Base-by-base conservation (phyloP, 768 basidiomycete genomes). In the Terana coerulea region DNA sequence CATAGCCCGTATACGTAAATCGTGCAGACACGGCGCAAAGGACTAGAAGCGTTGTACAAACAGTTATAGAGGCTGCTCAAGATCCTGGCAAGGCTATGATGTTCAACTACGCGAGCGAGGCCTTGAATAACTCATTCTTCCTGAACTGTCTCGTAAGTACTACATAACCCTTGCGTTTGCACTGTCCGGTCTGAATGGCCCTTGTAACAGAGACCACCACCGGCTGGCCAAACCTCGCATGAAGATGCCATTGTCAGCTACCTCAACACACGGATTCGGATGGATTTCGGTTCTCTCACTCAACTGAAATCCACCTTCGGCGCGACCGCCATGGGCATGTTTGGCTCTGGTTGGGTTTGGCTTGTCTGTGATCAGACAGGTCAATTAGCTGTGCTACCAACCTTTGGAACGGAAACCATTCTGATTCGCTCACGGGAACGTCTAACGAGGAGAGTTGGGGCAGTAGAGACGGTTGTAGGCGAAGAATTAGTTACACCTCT, bases 121-220 rank as follows among this genome's bases (percentile, higher is more conserved):
- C 95, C 5, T 73, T 98, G 55, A 99, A 98, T 72, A 98, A 97
- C 68, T 84, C 84, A 59, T 98, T 91, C 78, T 98, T 98, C 76
- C 77, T 99, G 25, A 79, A 90, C 58, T 77, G 76, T 51, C 75
- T 99, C 33, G 95, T 98, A 66, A 46, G 92, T 76, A 34, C 22
- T 19, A 22, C 44, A 21, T 15, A 31, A 11, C 7, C 28, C 29
- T 47, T 31, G 37, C 12, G 28, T 10, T 43, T 28, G 30, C 17
- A 35, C 25, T 29, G 36, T 39, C n/a, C 39, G 24, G 47, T 53
- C 47, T 55, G 12, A 36, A 24, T 45, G 10, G 14, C 22, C n/a
- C 15, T 26, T 21, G 35, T 14, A 39, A 15, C 37, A 73, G 73
- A 66, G 61, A 51, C 69, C 72, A 10, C 72, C 73, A 28, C 58